Evolutionary conservation across 129 eudicot genomes (phyloP).

Genomic region (Pseudognaphalium luteoalbum): DNA sequence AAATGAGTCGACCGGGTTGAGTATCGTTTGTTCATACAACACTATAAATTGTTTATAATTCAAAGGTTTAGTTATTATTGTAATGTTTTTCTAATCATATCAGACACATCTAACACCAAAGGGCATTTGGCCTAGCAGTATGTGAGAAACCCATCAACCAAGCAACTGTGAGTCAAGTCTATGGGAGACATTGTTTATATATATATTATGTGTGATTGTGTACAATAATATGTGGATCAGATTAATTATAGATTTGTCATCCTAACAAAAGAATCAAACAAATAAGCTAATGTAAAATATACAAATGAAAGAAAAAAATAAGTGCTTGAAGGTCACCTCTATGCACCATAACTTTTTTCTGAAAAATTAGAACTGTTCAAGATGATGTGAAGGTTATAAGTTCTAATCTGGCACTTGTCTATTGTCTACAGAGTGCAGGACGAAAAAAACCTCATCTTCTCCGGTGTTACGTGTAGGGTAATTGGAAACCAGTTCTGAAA

Average conservation of each 20-base stretch:
- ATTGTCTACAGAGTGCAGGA: background rate
- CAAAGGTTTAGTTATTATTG: background rate
- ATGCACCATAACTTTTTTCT: background rate
- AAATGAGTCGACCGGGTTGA: background rate
- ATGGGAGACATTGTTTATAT: too few species aligned
- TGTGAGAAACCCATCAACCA: too few species aligned
- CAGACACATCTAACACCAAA: background rate
- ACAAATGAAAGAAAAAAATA: too few species aligned
- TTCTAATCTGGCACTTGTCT: background rate
- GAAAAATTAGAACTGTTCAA: background rate
- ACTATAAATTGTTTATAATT: background rate
- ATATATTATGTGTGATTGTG: too few species aligned
- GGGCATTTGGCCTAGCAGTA: background rate
- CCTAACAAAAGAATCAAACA: too few species aligned
- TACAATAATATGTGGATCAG: too few species aligned
- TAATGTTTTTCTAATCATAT: background rate
- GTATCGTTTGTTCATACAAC: background rate
- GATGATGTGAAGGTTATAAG: background rate
- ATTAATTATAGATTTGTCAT: too few species aligned
- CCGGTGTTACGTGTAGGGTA: too few species aligned
- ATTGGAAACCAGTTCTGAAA: background rate
- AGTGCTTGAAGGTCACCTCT: too few species aligned
- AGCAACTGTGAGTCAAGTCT: too few species aligned
- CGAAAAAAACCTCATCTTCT: too few species aligned
- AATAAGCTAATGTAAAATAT: too few species aligned